Evolutionary conservation across 768 basidiomycete genomes (phyloP).

Genomic region (Dioszegia aurantiaca): DNA sequence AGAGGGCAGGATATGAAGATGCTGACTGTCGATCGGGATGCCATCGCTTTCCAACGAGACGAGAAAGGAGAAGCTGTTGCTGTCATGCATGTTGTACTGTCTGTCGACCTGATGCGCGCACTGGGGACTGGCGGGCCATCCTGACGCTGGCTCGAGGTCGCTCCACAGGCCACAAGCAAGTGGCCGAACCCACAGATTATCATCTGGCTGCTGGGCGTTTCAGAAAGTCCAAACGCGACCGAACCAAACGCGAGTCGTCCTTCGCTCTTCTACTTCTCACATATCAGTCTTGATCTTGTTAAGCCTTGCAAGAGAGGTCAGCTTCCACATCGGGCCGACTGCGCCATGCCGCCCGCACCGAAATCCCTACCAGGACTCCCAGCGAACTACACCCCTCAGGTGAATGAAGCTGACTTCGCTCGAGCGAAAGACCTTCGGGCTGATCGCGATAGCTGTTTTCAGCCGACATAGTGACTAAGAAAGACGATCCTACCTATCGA

Average conservation of each 20-base stretch:
- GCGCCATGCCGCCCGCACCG: constrained; percentile 17
- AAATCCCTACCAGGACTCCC: constrained; percentile 32
- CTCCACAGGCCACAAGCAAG: too few species aligned
- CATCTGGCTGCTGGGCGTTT: not conserved
- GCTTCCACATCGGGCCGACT: not conserved
- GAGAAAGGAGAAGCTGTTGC: too few species aligned
- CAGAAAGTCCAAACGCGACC: too few species aligned
- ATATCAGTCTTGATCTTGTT: too few species aligned
- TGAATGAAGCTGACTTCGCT: constrained; percentile 11
- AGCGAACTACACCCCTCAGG: constrained; percentile 35
- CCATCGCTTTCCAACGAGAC: too few species aligned
- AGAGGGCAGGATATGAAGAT: not conserved
- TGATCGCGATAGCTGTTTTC: constrained; percentile 53
- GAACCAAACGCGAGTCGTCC: too few species aligned
- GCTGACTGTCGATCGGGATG: not conserved
- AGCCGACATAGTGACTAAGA: constrained; percentile 64
- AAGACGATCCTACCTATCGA: constrained; percentile 52
- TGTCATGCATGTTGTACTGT: too few species aligned
- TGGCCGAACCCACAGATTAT: too few species aligned
- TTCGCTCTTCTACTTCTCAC: too few species aligned
- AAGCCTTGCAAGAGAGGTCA: too few species aligned
- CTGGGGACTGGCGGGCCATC: too few species aligned
- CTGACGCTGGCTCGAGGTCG: too few species aligned
- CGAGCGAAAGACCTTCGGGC: not conserved
- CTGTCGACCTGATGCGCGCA: not conserved